These are phyloP conservation scores for Moringa oleifera DNA, from an alignment of 345 rosid genomes.

Conservation along the genomic window DNA sequence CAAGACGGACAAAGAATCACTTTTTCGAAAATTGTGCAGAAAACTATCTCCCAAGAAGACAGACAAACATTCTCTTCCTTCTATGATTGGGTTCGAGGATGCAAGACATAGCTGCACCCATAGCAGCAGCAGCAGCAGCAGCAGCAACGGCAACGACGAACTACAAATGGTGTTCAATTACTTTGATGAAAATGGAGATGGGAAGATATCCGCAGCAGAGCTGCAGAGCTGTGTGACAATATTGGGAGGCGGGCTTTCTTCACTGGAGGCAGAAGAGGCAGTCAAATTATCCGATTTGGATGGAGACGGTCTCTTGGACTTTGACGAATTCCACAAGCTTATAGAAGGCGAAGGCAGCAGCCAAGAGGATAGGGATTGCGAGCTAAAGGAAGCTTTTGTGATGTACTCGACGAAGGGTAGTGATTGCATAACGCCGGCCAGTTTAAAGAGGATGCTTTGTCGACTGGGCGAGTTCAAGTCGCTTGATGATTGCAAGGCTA, in stretches of 20 bases:
- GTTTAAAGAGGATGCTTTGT: slow-evolving; percentile 52
- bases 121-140: too few relatives aligned
- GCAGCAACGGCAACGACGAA: slow-evolving; percentile 9
- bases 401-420: slow-evolving; percentile 51
- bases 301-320: slow-evolving; percentile 56
- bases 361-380: slow-evolving; percentile 38
- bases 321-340: slow-evolving; percentile 49
- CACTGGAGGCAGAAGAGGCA: slow-evolving; percentile 50
- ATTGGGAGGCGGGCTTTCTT: slow-evolving; percentile 41
- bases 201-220: slow-evolving; percentile 50
- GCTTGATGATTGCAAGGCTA: slow-evolving; percentile 44
- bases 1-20: background rate
- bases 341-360: slow-evolving; percentile 30
- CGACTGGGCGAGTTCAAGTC: slow-evolving; percentile 48
- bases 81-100: background rate
- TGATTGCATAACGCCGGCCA: slow-evolving; percentile 47
- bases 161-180: slow-evolving; percentile 38
- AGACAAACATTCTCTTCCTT: background rate
- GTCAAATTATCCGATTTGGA: slow-evolving; percentile 43
- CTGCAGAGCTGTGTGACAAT: slow-evolving; percentile 40
- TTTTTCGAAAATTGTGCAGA: slow-evolving; percentile 6
- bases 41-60: slow-evolving; percentile 20
- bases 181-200: slow-evolving; percentile 61
- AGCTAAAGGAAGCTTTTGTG: slow-evolving; percentile 49
- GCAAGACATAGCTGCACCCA: too few relatives aligned